These are phyloP conservation scores for Kuraishia cidri DNA, from an alignment of 805 yeast genomes.

Conservation along the genomic window DNA sequence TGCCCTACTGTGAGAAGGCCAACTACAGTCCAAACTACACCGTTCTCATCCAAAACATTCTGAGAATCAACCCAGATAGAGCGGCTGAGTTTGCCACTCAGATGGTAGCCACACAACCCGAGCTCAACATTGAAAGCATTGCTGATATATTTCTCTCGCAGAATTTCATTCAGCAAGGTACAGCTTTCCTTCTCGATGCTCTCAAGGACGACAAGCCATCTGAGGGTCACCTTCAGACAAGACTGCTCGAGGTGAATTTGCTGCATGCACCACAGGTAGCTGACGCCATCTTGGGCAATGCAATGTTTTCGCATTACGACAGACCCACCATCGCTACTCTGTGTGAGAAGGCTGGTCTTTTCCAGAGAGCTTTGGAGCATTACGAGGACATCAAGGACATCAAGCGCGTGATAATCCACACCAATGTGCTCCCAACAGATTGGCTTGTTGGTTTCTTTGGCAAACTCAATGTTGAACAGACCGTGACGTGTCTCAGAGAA, in stretches of 20 bases:
- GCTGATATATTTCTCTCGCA: conserved; percentile 94
- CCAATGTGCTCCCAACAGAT: conserved; percentile 77
- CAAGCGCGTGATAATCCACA: conserved; percentile 88
- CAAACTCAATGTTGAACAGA: conserved; percentile 88
- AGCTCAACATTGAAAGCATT: conserved; percentile 73
- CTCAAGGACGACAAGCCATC: conserved; percentile 88
- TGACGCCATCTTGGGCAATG: conserved; percentile 94
- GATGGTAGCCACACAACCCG: conserved; percentile 54
- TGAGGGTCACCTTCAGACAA: conserved; percentile 93
- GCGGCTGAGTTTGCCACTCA: conserved; percentile 96
- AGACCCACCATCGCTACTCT: conserved; percentile 86
- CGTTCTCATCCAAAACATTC: conserved; percentile 79
- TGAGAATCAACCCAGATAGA: conserved; percentile 92
- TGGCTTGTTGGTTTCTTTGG: conserved; percentile 94
- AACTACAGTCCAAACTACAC: conserved; percentile 86
- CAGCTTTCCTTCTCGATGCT: conserved; percentile 93
- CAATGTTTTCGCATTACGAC: conserved; percentile 93
- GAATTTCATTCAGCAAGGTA: conserved; percentile 93
- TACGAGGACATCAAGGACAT: conserved; percentile 92
- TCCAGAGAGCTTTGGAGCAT: conserved; percentile 93
- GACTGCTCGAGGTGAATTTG: conserved; percentile 85
- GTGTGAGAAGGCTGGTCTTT: conserved; percentile 93
- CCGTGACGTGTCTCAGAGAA: conserved; percentile 79
- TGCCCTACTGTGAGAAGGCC: conserved; percentile 89
- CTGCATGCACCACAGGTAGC: conserved; percentile 99